Percentiles rank a stretch among this genome's conserved stretches.
These are phyloP conservation scores for Aureobasidium leucospermi DNA, from an alignment of 2,329 filamentous ascomycete genomes.

Conservation along the genomic window DNA sequence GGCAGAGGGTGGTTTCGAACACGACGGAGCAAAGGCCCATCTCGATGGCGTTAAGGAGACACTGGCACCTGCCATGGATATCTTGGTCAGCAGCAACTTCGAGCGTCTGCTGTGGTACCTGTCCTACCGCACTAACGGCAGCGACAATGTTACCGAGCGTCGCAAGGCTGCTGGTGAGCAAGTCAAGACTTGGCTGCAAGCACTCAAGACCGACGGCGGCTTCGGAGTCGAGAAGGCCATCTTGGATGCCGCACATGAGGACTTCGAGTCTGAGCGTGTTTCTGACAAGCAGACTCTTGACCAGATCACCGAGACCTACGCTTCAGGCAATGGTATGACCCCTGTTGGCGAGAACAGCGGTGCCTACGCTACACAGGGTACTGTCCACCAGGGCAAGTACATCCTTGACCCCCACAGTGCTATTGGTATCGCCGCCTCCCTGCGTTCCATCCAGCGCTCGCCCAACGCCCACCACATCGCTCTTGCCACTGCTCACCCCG, in stretches of 20 bases:
- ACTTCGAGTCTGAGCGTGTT: conserved; percentile 74
- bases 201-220: conserved; percentile 72
- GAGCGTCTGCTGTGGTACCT: conserved; percentile 93
- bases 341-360: conserved; percentile 30
- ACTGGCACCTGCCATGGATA: conserved; percentile 93
- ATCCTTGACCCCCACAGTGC: conserved; percentile 90
- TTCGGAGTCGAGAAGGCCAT: conserved; percentile 75
- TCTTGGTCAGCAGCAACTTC: conserved; percentile 92
- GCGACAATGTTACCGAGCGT: conserved; percentile 36
- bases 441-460: conserved; percentile 51
- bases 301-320: conserved; percentile 40
- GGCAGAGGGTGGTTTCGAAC: conserved; percentile 48
- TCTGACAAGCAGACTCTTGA: conserved; percentile 46
- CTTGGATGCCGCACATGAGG: conserved; percentile 59
- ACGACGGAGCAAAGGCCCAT: conserved; percentile 56
- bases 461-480: conserved; percentile 62
- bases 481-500: conserved; percentile 88
- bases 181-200: conserved; percentile 68
- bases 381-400: conserved; percentile 48
- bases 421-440: conserved; percentile 71
- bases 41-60: conserved; percentile 79
- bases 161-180: conserved; percentile 57
- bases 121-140: conserved; percentile 59
- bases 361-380: conserved; percentile 27
- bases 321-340: conserved; percentile 18